Evolutionary conservation across 768 basidiomycete species (phyloP), one percentile per base, ranked within the genome.

Genomic region (Lactarius vividus): DNA sequence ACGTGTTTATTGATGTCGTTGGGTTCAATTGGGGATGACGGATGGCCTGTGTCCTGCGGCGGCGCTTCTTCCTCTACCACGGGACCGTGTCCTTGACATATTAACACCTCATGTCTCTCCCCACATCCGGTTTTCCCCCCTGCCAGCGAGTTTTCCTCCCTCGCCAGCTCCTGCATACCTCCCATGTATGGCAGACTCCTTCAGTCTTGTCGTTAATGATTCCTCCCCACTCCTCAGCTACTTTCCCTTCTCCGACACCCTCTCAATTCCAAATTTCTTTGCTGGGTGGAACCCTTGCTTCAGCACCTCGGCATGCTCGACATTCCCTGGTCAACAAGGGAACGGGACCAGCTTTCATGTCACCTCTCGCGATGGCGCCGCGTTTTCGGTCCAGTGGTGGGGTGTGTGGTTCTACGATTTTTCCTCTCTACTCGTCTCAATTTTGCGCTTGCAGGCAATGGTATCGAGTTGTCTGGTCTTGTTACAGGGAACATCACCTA

Each of bases 211-310:
- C 65, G 78, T 92, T 71, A 83, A 87, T 75, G 85, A 91, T 73
- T 84, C 85, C 61, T 90, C 89, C 52, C 89, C 89, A 4, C 72
- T 79, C 55, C 77, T 91, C 69, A 67, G 71, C 31, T 92, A 90
- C 77, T 79, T 74, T 65, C 89, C 91, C 28, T 83, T 85, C 65
- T 72, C 77, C 52, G 87, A 89, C 74, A 82, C 81, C 13, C 77
- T 85, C 63, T 77, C 82, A 46, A 63, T 57, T 33, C 80, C 58
- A 75, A 79, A 85, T 70, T 71, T 84, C 49, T 71, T 74, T 23
- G 79, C 78, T 31, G 89, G 89, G 72, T 93, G 91, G 91, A 85
- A 85, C 72, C 83, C 88, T 20, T 83, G 80, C 75, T 90, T 83
- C 75, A 75, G 77, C 2, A 57, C 52, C 49, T 82, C 85, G 15